These are phyloP conservation scores for Pilaira anomala DNA, from an alignment of 192 early-diverging fungal genomes.

Conservation along the genomic window DNA sequence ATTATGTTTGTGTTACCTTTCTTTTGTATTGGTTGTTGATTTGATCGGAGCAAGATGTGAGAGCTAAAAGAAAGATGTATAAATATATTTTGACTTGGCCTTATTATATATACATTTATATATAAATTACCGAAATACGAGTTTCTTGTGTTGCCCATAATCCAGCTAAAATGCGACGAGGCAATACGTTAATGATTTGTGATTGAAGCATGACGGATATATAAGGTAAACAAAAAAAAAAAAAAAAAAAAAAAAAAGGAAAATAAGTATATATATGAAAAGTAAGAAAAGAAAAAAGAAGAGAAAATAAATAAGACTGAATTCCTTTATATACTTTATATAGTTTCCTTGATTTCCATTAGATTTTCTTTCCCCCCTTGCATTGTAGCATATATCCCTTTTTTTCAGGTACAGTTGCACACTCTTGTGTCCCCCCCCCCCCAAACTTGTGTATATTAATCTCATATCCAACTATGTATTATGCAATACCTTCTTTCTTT, in stretches of 20 bases:
- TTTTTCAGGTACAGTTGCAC: not conserved
- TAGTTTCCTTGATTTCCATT: constrained; percentile 11
- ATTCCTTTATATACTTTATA: constrained; percentile 9
- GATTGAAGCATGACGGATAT: constrained; percentile 28
- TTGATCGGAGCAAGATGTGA: constrained; percentile 8
- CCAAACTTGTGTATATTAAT: constrained; percentile 9
- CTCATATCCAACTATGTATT: constrained; percentile 2
- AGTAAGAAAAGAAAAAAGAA: constrained; percentile 2
- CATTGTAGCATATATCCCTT: constrained; percentile 2
- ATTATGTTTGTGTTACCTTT: too few relatives aligned
- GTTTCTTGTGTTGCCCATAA: constrained; percentile 33
- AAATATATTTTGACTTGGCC: not conserved
- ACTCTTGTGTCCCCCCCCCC: not conserved
- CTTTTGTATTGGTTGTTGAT: too few relatives aligned
- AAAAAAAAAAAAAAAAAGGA: constrained; percentile 12
- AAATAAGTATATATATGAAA: too few relatives aligned
- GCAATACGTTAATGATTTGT: constrained; percentile 27
- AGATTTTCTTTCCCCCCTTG: constrained; percentile 13
- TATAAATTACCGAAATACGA: constrained; percentile 25
- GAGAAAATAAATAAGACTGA: not conserved
- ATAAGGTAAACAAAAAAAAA: not conserved
- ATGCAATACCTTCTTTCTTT: not conserved
- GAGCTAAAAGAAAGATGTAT: constrained; percentile 10
- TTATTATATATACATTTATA: not conserved
- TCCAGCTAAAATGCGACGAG: constrained; percentile 14